Evolutionary conservation across 2,329 filamentous ascomycete genomes (phyloP).

Genomic region (Leptographium lundbergii): DNA sequence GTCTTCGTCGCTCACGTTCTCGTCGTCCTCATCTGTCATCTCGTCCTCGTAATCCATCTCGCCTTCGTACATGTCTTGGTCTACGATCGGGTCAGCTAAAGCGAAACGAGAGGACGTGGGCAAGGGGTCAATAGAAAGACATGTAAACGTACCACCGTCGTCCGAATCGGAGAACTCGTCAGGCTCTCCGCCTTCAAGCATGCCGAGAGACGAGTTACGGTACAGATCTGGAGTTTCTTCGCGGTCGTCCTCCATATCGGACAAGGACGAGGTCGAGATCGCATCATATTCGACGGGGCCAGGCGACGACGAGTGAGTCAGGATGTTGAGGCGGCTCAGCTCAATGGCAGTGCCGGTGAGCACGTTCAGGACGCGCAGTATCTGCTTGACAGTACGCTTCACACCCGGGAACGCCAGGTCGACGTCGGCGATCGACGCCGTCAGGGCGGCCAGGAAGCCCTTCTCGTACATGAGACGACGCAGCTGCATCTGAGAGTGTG

Average conservation of each 20-base stretch:
- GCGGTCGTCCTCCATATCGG: slow-evolving; percentile 72
- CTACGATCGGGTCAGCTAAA: slow-evolving; percentile 34
- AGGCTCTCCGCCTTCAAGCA: slow-evolving; percentile 75
- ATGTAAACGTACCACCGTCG: slow-evolving; percentile 21
- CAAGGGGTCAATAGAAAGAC: background rate
- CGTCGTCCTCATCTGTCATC: slow-evolving; percentile 76
- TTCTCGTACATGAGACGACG: slow-evolving; percentile 98
- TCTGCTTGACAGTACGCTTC: slow-evolving; percentile 92
- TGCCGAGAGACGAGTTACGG: slow-evolving; percentile 87
- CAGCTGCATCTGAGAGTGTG: slow-evolving; percentile 65
- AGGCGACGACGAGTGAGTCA: slow-evolving; percentile 46
- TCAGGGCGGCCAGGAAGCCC: slow-evolving; percentile 80
- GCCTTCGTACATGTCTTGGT: slow-evolving; percentile 88
- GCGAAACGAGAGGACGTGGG: background rate
- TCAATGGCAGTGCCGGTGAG: slow-evolving; percentile 79
- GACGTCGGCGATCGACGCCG: slow-evolving; percentile 84
- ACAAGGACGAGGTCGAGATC: slow-evolving; percentile 75
- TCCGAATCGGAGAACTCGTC: slow-evolving; percentile 57
- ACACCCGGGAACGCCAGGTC: slow-evolving; percentile 90
- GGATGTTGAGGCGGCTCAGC: slow-evolving; percentile 69
- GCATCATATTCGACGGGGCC: slow-evolving; percentile 76
- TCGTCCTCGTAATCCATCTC: slow-evolving; percentile 87
- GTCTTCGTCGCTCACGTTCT: slow-evolving; percentile 51
- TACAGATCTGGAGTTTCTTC: slow-evolving; percentile 96
- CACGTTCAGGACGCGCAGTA: slow-evolving; percentile 76